A percentile compares a stretch with the other conserved stretches of the same genome.
These are phyloP conservation scores for Pleurotus cornucopiae DNA, from an alignment of 768 basidiomycete genomes.

Conservation along the genomic window DNA sequence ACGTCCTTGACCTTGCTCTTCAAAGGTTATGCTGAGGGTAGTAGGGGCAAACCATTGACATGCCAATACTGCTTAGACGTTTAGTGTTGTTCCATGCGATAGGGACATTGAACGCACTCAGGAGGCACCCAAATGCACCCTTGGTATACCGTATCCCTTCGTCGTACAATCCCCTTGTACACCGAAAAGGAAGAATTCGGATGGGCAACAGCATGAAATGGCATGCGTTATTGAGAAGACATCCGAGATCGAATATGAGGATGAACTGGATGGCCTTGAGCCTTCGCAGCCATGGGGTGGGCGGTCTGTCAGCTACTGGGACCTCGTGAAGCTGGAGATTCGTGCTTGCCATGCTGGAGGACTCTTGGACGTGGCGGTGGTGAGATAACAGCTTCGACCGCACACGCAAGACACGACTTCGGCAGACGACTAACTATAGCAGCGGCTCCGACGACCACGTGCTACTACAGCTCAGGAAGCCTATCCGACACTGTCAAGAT, in stretches of 20 bases:
- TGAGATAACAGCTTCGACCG: too few species aligned
- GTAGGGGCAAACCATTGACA: slow-evolving; percentile 83
- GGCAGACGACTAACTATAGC: neutral
- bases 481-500: too few species aligned
- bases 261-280: slow-evolving; percentile 48
- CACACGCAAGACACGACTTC: too few species aligned
- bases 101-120: slow-evolving; percentile 46
- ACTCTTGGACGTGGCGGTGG: too few species aligned
- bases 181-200: slow-evolving; percentile 55
- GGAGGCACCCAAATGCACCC: slow-evolving; percentile 71
- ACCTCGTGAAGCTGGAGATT: slow-evolving; percentile 30
- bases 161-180: slow-evolving; percentile 54
- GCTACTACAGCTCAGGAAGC: neutral
- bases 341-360: slow-evolving; percentile 6
- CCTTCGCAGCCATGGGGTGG: slow-evolving; percentile 47
- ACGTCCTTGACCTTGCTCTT: slow-evolving; percentile 61
- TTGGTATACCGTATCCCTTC: slow-evolving; percentile 77
- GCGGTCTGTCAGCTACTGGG: slow-evolving; percentile 51
- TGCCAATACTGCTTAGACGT: slow-evolving; percentile 55
- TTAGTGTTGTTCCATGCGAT: neutral
- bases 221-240: slow-evolving; percentile 64
- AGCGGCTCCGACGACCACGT: neutral
- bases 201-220: slow-evolving; percentile 75
- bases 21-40: slow-evolving; percentile 66
- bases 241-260: slow-evolving; percentile 57